phyloP scores from a whole-genome alignment of 257 asterid genomes.

The Solanum pinnatisectum region DNA sequence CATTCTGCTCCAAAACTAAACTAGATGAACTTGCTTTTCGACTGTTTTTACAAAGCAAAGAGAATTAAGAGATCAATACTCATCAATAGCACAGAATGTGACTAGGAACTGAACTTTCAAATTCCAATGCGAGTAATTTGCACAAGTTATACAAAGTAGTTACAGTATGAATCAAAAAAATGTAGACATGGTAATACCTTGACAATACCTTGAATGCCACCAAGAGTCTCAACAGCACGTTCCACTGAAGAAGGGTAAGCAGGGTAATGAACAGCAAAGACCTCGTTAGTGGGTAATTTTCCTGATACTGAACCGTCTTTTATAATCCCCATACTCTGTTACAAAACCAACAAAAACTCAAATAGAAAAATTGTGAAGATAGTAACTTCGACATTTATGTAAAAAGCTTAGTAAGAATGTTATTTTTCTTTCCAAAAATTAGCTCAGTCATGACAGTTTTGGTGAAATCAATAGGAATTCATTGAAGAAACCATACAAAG shows the following conservation, averaged over 20 bases:
- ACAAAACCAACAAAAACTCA: not conserved
- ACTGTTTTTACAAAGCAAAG: not conserved
- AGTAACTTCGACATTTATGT: not conserved
- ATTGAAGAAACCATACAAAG: not conserved
- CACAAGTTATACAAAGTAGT: not conserved
- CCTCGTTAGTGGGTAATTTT: constrained; percentile 32
- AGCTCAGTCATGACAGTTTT: not conserved
- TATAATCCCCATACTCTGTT: constrained; percentile 47
- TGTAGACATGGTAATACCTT: constrained; percentile 36
- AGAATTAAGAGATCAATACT: not conserved
- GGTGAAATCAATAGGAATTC: not conserved
- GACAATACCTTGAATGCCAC: constrained; percentile 56
- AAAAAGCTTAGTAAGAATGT: not conserved
- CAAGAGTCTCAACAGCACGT: constrained; percentile 83
- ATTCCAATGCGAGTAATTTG: not conserved
- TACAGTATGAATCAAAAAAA: not conserved
- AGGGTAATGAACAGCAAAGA: constrained; percentile 74
- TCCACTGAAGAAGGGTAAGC: constrained; percentile 80
- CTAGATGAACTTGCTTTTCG: not conserved
- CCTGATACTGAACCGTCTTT: constrained; percentile 72
- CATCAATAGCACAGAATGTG: not conserved
- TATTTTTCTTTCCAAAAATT: not conserved
- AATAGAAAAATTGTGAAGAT: not conserved
- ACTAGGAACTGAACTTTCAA: not conserved
- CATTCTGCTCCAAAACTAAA: not conserved